phyloP scores from a whole-genome alignment of 441 rosid genomes.

The Adansonia gregorii region DNA sequence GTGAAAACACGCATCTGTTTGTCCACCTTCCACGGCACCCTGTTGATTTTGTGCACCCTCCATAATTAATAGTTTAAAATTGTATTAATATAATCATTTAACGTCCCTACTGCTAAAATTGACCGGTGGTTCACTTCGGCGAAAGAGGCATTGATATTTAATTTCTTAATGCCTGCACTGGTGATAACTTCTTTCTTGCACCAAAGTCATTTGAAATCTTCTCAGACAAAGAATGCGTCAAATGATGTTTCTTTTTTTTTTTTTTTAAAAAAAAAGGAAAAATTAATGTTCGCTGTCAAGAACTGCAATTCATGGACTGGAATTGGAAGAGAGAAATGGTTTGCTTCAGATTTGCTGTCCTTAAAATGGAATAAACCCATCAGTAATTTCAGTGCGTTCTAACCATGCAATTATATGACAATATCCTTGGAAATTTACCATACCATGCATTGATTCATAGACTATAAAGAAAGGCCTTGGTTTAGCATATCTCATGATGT shows the following conservation, averaged over 20 bases:
- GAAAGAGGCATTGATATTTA: neutral
- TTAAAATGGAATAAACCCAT: too few species aligned
- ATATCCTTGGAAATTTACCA: neutral
- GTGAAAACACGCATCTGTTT: neutral
- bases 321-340: neutral
- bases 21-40: neutral
- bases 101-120: slow-evolving; percentile 2
- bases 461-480: neutral
- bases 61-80: neutral
- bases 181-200: neutral
- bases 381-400: too few species aligned
- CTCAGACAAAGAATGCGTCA: neutral
- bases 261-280: neutral
- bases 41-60: neutral
- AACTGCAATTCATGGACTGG: neutral
- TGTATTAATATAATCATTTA: neutral
- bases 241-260: neutral
- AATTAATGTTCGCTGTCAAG: neutral
- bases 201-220: neutral
- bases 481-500: neutral
- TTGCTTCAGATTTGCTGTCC: neutral
- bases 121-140: slow-evolving; percentile 3
- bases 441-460: neutral
- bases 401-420: too few species aligned
- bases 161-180: neutral